phyloP scores from a whole-genome alignment of 129 eudicot species.

The Cynara cardunculus region DNA sequence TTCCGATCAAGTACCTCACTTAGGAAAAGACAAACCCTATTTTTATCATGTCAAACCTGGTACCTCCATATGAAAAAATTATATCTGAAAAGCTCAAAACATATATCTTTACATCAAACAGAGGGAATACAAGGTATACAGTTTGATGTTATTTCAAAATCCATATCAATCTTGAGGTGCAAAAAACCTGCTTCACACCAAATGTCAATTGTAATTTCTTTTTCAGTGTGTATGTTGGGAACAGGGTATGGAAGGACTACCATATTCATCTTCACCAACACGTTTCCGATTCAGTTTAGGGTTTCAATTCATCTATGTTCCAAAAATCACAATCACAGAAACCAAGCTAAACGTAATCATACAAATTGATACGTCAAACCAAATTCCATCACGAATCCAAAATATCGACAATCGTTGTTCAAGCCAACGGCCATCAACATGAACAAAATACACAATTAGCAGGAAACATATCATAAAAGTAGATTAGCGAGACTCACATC shows the following conservation, averaged over 20 bases:
- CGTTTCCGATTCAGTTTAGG: neutral
- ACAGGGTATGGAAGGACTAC: neutral
- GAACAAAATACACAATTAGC: neutral
- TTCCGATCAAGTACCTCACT: neutral
- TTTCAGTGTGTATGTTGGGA: neutral
- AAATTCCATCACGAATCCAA: neutral
- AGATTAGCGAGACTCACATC: conserved; percentile 41
- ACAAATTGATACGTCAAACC: neutral
- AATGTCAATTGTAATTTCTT: neutral
- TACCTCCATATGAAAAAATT: no score
- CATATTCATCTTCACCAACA: neutral
- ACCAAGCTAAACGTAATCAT: neutral
- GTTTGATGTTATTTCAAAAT: neutral
- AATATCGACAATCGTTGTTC: neutral
- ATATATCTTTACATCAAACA: neutral
- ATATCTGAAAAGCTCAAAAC: neutral
- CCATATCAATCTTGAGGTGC: neutral
- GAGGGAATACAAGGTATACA: neutral
- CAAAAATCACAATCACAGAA: neutral
- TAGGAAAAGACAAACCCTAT: no score
- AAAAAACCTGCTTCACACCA: neutral
- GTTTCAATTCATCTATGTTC: neutral
- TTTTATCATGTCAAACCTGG: no score
- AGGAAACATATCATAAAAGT: neutral
- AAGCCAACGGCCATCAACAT: neutral